phyloP scores from a whole-genome alignment of 176 grass and related monocot genomes.

The Zoysia pacifica region DNA sequence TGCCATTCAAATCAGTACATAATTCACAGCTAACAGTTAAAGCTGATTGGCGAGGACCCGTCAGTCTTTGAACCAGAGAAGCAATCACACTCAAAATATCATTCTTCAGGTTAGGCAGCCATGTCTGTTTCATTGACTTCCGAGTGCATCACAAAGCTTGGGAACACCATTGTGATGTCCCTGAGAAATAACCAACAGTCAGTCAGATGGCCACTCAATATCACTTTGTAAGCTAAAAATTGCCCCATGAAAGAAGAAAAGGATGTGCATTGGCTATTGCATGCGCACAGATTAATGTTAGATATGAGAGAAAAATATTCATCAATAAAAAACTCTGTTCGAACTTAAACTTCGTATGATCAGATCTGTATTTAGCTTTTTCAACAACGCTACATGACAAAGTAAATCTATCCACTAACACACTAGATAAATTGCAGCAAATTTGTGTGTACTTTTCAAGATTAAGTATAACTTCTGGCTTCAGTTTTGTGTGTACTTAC shows the following conservation, averaged over 20 bases:
- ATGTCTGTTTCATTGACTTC: constrained; percentile 45
- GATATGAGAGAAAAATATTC: neutral
- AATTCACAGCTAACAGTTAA: neutral
- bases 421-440: neutral
- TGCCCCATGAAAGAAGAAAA: neutral
- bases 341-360: neutral
- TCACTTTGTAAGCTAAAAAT: neutral
- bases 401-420: neutral
- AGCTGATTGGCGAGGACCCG: neutral
- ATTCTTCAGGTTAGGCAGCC: constrained; percentile 12
- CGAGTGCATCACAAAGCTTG: constrained; percentile 46
- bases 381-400: constrained; percentile 5
- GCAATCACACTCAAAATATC: neutral
- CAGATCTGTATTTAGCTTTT: neutral
- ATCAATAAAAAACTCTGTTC: neutral
- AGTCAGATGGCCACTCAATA: neutral
- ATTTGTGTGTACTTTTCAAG: neutral
- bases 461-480: neutral
- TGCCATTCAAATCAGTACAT: neutral
- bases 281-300: neutral
- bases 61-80: neutral
- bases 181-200: constrained; percentile 6
- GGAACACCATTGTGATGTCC: constrained; percentile 46
- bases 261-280: neutral
- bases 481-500: constrained; percentile 11